These are phyloP conservation scores for Ocimum tenuiflorum DNA, from an alignment of 257 asterid genomes.

Conservation along the genomic window DNA sequence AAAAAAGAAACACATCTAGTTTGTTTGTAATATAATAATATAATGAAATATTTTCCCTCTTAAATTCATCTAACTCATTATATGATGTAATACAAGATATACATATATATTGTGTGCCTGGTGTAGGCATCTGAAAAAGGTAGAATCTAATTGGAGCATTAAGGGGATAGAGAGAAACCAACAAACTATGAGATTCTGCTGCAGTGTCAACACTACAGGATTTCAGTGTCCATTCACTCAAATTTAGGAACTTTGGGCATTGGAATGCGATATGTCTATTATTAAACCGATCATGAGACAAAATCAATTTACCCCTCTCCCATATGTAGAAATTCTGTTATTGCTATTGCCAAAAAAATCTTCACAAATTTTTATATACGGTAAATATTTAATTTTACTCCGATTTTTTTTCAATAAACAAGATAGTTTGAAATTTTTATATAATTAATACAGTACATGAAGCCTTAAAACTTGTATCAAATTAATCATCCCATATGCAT, in stretches of 20 bases:
- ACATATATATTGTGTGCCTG: neutral
- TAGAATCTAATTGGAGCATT: conserved; percentile 17
- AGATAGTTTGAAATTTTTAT: too few relatives aligned
- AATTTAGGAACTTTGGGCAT: neutral
- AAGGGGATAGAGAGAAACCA: conserved; percentile 17
- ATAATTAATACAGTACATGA: too few relatives aligned
- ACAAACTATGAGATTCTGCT: conserved; percentile 20
- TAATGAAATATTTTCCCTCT: too few relatives aligned
- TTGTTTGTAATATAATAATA: too few relatives aligned
- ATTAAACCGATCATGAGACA: neutral
- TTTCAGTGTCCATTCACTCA: conserved; percentile 3
- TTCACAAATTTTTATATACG: too few relatives aligned
- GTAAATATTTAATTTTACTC: too few relatives aligned
- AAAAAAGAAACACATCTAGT: too few relatives aligned
- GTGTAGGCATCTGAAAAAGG: neutral
- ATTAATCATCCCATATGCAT: too few relatives aligned
- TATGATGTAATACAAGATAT: too few relatives aligned
- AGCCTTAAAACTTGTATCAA: too few relatives aligned
- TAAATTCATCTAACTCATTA: too few relatives aligned
- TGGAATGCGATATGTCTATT: neutral
- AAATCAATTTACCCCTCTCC: neutral
- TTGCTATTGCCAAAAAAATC: neutral
- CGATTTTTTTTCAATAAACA: too few relatives aligned
- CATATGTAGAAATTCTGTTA: neutral
- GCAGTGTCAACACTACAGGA: neutral